Evolutionary conservation across 2,329 filamentous ascomycete species (phyloP).

Genomic region (Sclerotinia borealis): DNA sequence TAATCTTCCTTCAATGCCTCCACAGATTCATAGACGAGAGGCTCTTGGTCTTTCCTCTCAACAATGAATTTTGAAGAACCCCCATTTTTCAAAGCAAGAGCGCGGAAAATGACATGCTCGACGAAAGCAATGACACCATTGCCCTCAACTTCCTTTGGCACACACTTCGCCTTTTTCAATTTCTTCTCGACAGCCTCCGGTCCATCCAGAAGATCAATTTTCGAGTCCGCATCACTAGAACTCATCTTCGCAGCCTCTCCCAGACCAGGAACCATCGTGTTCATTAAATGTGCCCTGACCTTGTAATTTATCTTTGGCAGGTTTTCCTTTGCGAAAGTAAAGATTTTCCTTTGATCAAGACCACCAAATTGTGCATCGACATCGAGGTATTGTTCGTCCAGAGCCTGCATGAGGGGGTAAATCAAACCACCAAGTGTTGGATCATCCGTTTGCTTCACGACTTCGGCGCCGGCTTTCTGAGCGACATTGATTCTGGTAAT

Average conservation of each 20-base stretch:
- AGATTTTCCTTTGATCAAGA: constrained; percentile 83
- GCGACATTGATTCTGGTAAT: constrained; percentile 41
- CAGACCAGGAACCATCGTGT: constrained; percentile 85
- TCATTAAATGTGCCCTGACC: constrained; percentile 65
- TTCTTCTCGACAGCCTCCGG: constrained; percentile 12
- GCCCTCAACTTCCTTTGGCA: constrained; percentile 13
- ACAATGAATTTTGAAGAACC: constrained; percentile 51
- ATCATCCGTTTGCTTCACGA: constrained; percentile 74
- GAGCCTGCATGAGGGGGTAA: constrained; percentile 69
- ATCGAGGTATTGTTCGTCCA: constrained; percentile 53
- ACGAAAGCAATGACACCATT: constrained; percentile 75
- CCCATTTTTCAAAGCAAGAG: constrained; percentile 49
- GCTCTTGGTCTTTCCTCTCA: constrained; percentile 11
- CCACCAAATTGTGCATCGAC: constrained; percentile 87
- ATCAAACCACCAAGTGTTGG: constrained; percentile 67
- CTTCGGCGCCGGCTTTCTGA: constrained; percentile 84
- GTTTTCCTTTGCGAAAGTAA: constrained; percentile 77
- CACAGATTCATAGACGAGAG: constrained; percentile 7
- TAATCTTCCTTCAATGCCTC: constrained; percentile 11
- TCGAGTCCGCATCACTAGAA: constrained; percentile 48
- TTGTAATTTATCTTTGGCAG: constrained; percentile 81
- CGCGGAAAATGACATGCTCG: constrained; percentile 69
- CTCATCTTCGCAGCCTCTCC: constrained; percentile 79
- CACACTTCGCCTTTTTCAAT: constrained; percentile 8
- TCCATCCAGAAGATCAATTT: constrained; percentile 11